Percentiles rank a stretch among this genome's conserved stretches.
Conservation (phyloP, 495 filamentous ascomycete genomes). For the Jackrogersella multiformis region DNA sequence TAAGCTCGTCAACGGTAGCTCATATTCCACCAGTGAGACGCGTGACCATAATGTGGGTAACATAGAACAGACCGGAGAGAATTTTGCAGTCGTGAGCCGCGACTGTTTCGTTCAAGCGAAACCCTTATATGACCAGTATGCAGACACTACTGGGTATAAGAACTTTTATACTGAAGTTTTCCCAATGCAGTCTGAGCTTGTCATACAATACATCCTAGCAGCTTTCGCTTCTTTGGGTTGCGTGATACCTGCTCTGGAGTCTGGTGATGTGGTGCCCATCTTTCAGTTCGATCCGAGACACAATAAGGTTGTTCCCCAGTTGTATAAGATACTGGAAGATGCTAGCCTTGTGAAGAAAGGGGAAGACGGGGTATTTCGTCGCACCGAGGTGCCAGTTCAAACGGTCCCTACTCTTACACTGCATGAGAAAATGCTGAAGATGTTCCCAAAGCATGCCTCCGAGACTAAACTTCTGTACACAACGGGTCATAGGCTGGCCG, state of each 20-base stretch:
- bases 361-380: background rate
- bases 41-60: too few species aligned
- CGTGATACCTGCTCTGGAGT: background rate
- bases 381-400: background rate
- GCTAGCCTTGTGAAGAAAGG: slow-evolving; percentile 2
- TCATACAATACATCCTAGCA: background rate
- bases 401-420: background rate
- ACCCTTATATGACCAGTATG: background rate
- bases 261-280: background rate
- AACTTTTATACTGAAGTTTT: background rate
- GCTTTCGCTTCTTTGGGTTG: slow-evolving; percentile 4
- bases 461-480: slow-evolving; percentile 45
- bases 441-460: slow-evolving; percentile 41
- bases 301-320: background rate
- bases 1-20: background rate
- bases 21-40: background rate
- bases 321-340: slow-evolving; percentile 5
- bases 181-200: background rate
- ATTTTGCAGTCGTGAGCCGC: background rate
- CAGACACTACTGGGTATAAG: background rate
- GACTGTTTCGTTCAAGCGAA: background rate
- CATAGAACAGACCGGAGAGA: background rate
- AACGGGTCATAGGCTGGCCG: slow-evolving; percentile 45
- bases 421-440: slow-evolving; percentile 4
- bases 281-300: background rate